Percentiles rank a stretch among this genome's conserved stretches.
phyloP scores from a whole-genome alignment of 164 flowering plant species.

The Akebia trifoliata region DNA sequence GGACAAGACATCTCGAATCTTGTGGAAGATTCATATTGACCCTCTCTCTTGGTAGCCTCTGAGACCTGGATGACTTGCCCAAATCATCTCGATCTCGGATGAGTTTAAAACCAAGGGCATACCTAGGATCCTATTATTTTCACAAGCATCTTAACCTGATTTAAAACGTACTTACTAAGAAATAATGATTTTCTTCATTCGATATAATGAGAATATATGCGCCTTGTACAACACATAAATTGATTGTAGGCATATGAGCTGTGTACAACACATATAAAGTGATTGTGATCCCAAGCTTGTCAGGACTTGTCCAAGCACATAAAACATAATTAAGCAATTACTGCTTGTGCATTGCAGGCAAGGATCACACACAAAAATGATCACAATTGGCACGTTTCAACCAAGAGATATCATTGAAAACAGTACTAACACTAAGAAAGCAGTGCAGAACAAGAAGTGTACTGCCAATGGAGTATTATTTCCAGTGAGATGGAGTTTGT shows the following conservation, averaged over 20 bases:
- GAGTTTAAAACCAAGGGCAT: not conserved
- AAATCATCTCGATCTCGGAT: no score
- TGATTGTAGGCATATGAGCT: not conserved
- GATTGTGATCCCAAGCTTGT: no score
- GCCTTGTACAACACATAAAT: not conserved
- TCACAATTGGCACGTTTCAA: not conserved
- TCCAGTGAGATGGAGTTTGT: slow-evolving; percentile 81
- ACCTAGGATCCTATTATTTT: not conserved
- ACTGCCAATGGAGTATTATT: slow-evolving; percentile 72
- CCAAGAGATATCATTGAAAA: not conserved
- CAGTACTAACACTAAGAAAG: not conserved
- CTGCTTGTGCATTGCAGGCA: no score
- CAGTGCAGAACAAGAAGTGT: slow-evolving; percentile 1
- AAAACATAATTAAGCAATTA: no score
- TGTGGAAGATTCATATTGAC: no score
- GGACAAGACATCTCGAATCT: no score
- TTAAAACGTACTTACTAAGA: not conserved
- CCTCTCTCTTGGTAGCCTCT: no score
- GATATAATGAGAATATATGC: not conserved
- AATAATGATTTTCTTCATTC: not conserved
- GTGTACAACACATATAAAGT: no score
- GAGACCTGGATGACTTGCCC: no score
- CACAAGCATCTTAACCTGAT: not conserved
- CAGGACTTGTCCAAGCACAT: no score
- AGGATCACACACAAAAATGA: no score